Evolutionary conservation across 192 early-diverging fungal species (phyloP).

Genomic region (Coemansia sp.): DNA sequence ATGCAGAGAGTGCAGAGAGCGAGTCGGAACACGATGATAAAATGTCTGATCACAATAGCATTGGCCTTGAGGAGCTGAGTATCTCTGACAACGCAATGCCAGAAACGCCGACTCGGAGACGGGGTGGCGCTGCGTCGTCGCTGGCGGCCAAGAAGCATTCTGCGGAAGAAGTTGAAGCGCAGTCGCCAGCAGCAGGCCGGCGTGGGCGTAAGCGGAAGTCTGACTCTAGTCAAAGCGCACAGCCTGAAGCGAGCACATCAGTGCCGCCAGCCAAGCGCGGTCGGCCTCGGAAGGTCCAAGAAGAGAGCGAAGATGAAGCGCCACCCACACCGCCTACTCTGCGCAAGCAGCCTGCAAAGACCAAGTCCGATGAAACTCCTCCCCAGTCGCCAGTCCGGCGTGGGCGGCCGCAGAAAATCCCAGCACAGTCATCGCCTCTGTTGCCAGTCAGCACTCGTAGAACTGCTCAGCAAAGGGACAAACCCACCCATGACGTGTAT

Average conservation of each 20-base stretch:
- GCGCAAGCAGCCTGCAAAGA: background rate
- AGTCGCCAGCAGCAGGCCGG: constrained; percentile 1
- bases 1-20: background rate
- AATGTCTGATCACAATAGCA: background rate
- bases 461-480: background rate
- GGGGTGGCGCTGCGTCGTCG: background rate
- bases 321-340: background rate
- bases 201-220: constrained; percentile 40
- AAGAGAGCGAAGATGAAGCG: background rate
- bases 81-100: constrained; percentile 16
- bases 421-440: background rate
- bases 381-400: constrained; percentile 16
- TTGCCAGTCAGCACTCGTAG: background rate
- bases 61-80: constrained; percentile 6
- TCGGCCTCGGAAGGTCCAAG: constrained; percentile 9
- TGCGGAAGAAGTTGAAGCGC: background rate
- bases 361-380: background rate
- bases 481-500: constrained; percentile 5
- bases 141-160: background rate
- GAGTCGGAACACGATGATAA: background rate
- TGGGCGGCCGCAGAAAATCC: constrained; percentile 14
- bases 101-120: constrained; percentile 23
- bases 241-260: background rate
- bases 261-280: constrained; percentile 25
- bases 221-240: background rate